Evolutionary conservation across 768 basidiomycete species (phyloP), one percentile per base, ranked within the genome.

Genomic region (Naganishia vaughanmartiniae): DNA sequence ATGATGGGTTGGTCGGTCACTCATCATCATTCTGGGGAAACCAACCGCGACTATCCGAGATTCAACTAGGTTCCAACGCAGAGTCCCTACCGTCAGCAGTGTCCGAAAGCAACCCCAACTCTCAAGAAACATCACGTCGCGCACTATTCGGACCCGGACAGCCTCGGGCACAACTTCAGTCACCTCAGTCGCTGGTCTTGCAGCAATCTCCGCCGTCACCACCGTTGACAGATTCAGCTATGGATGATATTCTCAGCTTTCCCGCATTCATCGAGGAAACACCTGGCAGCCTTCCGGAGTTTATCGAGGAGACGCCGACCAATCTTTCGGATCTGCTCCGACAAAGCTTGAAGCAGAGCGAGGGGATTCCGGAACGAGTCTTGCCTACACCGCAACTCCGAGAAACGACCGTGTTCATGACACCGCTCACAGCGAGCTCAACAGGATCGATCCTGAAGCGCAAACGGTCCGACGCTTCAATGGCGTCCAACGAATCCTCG

Each of bases 21-120:
- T 69, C 71, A 7, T 69, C 71, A 4, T 51, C 48, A 12, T 60
- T 69, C 54, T 72, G 68, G 39, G 67, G 48, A 4, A 54, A 53
- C 33, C 66, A 53, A 34, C 60, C 60, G 7, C 39, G 24, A 2
- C 36, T 36, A 54, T 70, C 60, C 39, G 33, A 26, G n/a, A 55
- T 30, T 15, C 46, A 57, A 36, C 57, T 66, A 26, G 28, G 45
- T 36, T 24, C 39, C 17, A 42, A 63, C 28, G 28, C n/a, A 45
- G 65, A 53, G 21, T 66, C 65, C 1, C 19, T 30, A 17, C 33
- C 65, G 9, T 53, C 48, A 33, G 48, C 42, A 3, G 48, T 66
- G 9, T 48, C 65, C n/a, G 65, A 66, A 2, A 53, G 48, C 33
- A 36, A 53, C 21, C 65, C 60, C 1, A 45, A 42, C 30, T 63